Percentiles rank a stretch among this genome's conserved stretches.
Conservation (phyloP, 768 basidiomycete genomes). For the Myochromella boudieri region DNA sequence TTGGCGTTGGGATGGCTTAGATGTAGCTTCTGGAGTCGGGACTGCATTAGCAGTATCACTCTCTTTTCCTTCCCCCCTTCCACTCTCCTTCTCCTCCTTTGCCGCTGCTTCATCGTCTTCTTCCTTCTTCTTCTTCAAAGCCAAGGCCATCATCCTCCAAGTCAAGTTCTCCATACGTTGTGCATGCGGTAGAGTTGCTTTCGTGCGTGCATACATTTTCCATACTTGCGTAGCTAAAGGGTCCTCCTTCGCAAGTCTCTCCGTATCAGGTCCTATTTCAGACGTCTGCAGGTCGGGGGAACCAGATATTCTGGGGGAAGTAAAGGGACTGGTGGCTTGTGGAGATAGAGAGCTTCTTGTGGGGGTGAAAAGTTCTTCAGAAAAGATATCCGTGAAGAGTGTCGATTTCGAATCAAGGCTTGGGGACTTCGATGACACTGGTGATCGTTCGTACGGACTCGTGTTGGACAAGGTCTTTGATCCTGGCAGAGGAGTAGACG, state of each 20-base stretch:
- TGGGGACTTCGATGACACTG: constrained; percentile 44
- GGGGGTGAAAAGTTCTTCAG: constrained; percentile 61
- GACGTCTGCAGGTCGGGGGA: constrained; percentile 63
- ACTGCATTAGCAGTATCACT: constrained; percentile 6
- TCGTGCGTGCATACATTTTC: constrained; percentile 93
- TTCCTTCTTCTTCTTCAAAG: constrained; percentile 85
- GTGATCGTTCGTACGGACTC: constrained; percentile 30
- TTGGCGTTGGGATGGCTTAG: constrained; percentile 19
- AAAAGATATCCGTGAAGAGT: constrained; percentile 68
- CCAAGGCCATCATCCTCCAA: constrained; percentile 98
- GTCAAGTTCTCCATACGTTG: constrained; percentile 98
- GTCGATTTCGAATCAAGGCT: constrained; percentile 57
- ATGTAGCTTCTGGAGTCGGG: constrained; percentile 14
- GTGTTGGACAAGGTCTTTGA: constrained; percentile 30
- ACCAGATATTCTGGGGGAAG: constrained; percentile 65
- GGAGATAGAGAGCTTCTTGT: constrained; percentile 36
- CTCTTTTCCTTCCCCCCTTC: no score
- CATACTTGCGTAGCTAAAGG: constrained; percentile 95
- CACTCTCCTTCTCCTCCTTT: constrained; percentile 19
- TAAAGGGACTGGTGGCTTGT: constrained; percentile 51
- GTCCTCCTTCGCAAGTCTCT: constrained; percentile 75
- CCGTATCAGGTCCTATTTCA: constrained; percentile 51
- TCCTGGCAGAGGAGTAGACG: constrained; percentile 36
- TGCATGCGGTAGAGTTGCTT: constrained; percentile 86
- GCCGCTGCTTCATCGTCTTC: constrained; percentile 48